A percentile compares a stretch with the other conserved stretches of the same genome.
Evolutionary conservation across 192 early-diverging fungal species (phyloP).

Genomic region (Coemansia sp.): DNA sequence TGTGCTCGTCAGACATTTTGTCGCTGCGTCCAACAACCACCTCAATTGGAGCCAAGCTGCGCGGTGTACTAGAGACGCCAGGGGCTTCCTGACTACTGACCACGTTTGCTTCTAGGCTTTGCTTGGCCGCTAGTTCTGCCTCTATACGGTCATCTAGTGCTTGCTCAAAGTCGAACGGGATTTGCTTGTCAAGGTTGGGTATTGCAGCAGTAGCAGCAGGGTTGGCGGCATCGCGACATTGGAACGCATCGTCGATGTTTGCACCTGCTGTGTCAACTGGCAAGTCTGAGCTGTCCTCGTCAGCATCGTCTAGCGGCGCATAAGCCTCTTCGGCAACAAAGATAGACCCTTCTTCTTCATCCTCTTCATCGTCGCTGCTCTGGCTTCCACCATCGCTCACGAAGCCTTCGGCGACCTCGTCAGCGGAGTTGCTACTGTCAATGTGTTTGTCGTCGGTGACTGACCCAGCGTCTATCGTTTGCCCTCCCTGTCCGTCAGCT

Average conservation of each 20-base stretch:
- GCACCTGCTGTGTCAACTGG: not conserved
- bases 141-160: constrained; percentile 22
- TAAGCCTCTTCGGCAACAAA: constrained; percentile 38
- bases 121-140: constrained; percentile 15
- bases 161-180: constrained; percentile 20
- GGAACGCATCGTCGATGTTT: constrained; percentile 6
- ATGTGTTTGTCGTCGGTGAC: not conserved
- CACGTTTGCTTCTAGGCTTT: not conserved
- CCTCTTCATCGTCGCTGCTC: not conserved
- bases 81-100: not conserved
- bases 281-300: not conserved
- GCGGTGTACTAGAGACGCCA: not conserved
- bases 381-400: not conserved
- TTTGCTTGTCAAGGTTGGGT: not conserved
- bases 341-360: constrained; percentile 16
- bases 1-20: constrained; percentile 39
- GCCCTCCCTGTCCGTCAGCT: not conserved
- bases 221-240: not conserved
- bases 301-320: constrained; percentile 25
- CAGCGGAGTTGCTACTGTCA: not conserved
- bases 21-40: constrained; percentile 10
- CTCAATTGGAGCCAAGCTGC: constrained; percentile 14
- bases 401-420: not conserved
- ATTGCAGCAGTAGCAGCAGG: not conserved
- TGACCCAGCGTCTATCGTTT: not conserved